Evolutionary conservation across 176 grass and related monocot species (phyloP).

Genomic region (Carex myosuroides): DNA sequence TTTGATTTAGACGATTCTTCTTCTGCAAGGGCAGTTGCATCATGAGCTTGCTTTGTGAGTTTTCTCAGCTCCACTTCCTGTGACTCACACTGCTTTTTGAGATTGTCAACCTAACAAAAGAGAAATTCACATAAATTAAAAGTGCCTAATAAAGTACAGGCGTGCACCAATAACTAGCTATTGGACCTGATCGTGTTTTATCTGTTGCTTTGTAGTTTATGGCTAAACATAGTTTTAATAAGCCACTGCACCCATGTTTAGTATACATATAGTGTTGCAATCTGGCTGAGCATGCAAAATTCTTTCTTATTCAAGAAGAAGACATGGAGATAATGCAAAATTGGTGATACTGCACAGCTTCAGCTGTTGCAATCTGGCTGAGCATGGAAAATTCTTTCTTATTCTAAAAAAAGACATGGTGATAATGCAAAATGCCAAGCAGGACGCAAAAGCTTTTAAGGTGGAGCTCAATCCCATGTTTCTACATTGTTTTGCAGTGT

Average conservation of each 20-base stretch:
- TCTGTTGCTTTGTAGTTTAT: background rate
- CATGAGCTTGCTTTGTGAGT: slow-evolving; percentile 81
- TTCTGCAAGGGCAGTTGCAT: slow-evolving; percentile 56
- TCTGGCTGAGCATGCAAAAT: background rate
- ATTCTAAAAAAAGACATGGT: background rate
- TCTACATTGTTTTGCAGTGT: background rate
- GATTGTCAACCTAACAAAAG: slow-evolving; percentile 64
- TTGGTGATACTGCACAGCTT: background rate
- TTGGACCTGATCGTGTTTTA: background rate
- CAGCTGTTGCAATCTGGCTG: background rate
- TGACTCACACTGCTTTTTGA: slow-evolving; percentile 58
- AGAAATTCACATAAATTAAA: slow-evolving; percentile 2
- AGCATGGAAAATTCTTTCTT: background rate
- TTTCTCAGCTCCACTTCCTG: slow-evolving; percentile 85
- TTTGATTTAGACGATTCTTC: slow-evolving; percentile 97
- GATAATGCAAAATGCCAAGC: background rate
- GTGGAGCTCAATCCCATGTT: background rate
- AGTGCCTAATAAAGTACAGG: background rate
- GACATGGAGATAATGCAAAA: too few relatives aligned
- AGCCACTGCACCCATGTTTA: background rate
- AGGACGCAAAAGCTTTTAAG: background rate
- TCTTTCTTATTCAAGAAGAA: background rate
- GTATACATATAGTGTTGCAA: background rate
- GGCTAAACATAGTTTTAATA: background rate
- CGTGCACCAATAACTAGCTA: background rate